Percentiles rank a stretch among this genome's conserved stretches.
phyloP scores from a whole-genome alignment of 169 alveolate species.

The Plasmodium blacklocki region DNA sequence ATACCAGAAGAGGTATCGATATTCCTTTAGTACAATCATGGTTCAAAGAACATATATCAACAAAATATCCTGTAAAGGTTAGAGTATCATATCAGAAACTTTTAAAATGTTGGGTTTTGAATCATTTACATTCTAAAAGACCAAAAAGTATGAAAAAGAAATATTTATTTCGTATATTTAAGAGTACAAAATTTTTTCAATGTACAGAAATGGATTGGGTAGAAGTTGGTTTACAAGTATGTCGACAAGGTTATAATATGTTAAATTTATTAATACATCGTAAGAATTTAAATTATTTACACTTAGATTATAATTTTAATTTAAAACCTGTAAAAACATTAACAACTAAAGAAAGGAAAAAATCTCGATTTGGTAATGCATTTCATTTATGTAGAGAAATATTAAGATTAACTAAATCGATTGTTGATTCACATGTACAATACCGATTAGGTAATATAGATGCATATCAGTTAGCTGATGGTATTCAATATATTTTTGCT shows the following conservation, averaged over 20 bases:
- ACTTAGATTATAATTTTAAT: slow-evolving; percentile 99
- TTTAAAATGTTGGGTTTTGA: slow-evolving; percentile 98
- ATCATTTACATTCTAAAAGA: slow-evolving; percentile 93
- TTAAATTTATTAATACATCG: slow-evolving; percentile 98
- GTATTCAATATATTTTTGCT: slow-evolving; percentile 97
- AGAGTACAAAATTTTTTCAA: slow-evolving; percentile 98
- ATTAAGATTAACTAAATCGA: slow-evolving; percentile 97
- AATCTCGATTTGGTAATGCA: slow-evolving; percentile 99
- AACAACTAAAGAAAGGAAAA: slow-evolving; percentile 99
- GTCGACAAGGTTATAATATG: slow-evolving; percentile 99
- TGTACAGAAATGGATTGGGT: slow-evolving; percentile 99
- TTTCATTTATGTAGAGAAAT: slow-evolving; percentile 99
- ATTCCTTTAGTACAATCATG: slow-evolving; percentile 98
- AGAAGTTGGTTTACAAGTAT: slow-evolving; percentile 99
- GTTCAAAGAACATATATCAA: slow-evolving; percentile 98
- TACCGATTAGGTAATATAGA: slow-evolving; percentile 99
- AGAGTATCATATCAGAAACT: slow-evolving; percentile 99
- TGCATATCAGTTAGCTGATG: slow-evolving; percentile 99
- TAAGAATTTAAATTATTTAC: slow-evolving; percentile 98
- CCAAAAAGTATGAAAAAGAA: slow-evolving; percentile 97
- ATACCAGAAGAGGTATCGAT: slow-evolving; percentile 96
- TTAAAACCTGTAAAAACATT: slow-evolving; percentile 99
- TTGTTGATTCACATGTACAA: slow-evolving; percentile 99
- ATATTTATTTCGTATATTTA: slow-evolving; percentile 95
- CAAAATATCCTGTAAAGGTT: slow-evolving; percentile 98